These are phyloP conservation scores for Exophiala sp. DNA, from an alignment of 2,329 filamentous ascomycete species.

Conservation along the genomic window DNA sequence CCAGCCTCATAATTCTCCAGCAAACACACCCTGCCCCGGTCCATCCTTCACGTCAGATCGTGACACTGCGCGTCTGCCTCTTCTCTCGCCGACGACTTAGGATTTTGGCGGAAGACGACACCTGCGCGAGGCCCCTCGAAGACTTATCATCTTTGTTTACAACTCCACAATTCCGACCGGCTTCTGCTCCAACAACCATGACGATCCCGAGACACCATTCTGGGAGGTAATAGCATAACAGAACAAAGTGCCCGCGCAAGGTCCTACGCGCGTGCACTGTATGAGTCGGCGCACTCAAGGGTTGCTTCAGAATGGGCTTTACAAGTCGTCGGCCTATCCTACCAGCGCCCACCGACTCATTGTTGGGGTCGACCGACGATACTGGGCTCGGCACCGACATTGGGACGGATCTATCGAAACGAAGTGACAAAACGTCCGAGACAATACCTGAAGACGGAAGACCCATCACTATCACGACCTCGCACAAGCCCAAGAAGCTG, in stretches of 20 bases:
- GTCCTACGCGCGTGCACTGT: slow-evolving; percentile 8
- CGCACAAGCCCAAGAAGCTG: slow-evolving; percentile 59
- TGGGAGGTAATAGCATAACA: slow-evolving; percentile 6
- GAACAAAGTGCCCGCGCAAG: slow-evolving; percentile 11
- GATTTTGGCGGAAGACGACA: background rate
- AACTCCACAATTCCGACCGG: background rate
- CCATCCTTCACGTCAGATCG: background rate
- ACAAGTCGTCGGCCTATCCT: slow-evolving; percentile 44
- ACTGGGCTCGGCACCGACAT: slow-evolving; percentile 42
- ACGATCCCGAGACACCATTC: background rate
- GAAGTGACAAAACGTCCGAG: slow-evolving; percentile 47
- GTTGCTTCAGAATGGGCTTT: slow-evolving; percentile 42
- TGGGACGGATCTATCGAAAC: slow-evolving; percentile 46
- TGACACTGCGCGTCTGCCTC: background rate
- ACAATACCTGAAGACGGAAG: slow-evolving; percentile 54
- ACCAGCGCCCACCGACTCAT: slow-evolving; percentile 47
- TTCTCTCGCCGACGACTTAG: background rate
- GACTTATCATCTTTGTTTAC: slow-evolving; percentile 11
- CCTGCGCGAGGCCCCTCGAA: background rate
- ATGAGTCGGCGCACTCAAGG: slow-evolving; percentile 15
- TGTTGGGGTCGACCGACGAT: slow-evolving; percentile 38
- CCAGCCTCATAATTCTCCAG: slow-evolving; percentile 23
- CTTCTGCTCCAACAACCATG: slow-evolving; percentile 9
- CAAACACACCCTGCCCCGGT: background rate
- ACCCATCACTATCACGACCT: slow-evolving; percentile 83